Base-by-base conservation (phyloP, 495 filamentous ascomycete genomes). In the Sphaerosporella brunnea region DNA sequence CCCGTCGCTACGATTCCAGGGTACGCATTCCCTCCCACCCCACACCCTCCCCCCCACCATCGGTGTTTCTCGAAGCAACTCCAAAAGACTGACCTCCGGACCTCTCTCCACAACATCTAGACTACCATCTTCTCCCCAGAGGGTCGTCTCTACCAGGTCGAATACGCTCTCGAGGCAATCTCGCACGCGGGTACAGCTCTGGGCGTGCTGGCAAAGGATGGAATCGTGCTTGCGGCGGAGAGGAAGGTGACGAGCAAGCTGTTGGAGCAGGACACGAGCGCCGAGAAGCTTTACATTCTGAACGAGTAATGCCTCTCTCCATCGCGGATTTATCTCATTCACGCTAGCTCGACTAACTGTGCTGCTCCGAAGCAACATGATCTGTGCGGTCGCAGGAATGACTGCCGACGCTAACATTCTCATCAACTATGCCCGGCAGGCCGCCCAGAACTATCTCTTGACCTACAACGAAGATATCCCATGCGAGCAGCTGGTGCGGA, bases 401-500 rank as follows among this genome's bases (percentile, higher is more conserved):
- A 96, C 85, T 40, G 87, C 90, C 62, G 90, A 97, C 64, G 90
- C 90, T 55, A 97, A 97, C 71, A 97, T 97, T 67, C 80, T 97
- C 57, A 96, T 97, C 79, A 96, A 96, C 73, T 94, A 84, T 68
- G 90, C 90, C 66, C 86, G 90, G 52, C 84, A 93, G 75, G 79
- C 80, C 59, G 92, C 90, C 49, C 90, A 99, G 68, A 77, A 78
- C 52, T 96, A 96, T 66, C 90, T 99, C 62, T 77, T 90, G 48
- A 99, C 90, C 51, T 99, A 96, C 76, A 93, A 94, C 72, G 84
- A 93, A 77, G 90, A 99, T 61, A 99, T 99, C 58, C 90, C 90
- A 48, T 99, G 90, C 69, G 90, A 96, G 64, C 90, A 96, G 68
- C 84, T 99, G 25, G 90, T 99, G 46, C 84, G 90, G 56, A 79